Evolutionary conservation across 2,329 filamentous ascomycete species (phyloP).

Genomic region (Chlorencoelia australis): DNA sequence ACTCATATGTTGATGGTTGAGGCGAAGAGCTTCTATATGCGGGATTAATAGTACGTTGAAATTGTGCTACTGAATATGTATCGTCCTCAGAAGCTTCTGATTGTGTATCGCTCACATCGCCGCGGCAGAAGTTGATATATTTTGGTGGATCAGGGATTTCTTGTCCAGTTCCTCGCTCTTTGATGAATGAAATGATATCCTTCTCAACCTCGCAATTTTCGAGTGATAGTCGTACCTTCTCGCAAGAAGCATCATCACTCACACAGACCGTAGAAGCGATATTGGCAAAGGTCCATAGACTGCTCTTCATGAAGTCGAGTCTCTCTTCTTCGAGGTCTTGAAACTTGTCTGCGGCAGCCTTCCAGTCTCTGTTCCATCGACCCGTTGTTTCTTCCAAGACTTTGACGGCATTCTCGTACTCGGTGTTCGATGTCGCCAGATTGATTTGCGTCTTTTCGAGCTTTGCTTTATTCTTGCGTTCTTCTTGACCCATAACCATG

Average conservation of each 20-base stretch:
- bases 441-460: constrained; percentile 98
- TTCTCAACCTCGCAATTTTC: constrained; percentile 96
- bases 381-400: constrained; percentile 88
- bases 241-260: constrained; percentile 91
- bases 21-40: constrained; percentile 93
- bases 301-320: constrained; percentile 94
- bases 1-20: constrained; percentile 85
- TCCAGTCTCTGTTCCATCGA: constrained; percentile 98
- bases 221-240: constrained; percentile 86
- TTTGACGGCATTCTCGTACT: constrained; percentile 91
- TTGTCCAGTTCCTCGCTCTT: constrained; percentile 79
- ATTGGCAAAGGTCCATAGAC: constrained; percentile 95
- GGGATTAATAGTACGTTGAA: constrained; percentile 89
- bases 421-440: constrained; percentile 78
- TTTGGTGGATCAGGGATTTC: constrained; percentile 95
- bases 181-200: constrained; percentile 84
- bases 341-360: constrained; percentile 95
- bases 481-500: constrained; percentile 99
- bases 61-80: constrained; percentile 89
- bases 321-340: constrained; percentile 97
- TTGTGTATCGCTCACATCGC: constrained; percentile 68
- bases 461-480: constrained; percentile 97
- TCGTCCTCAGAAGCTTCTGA: constrained; percentile 83
- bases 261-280: constrained; percentile 96
- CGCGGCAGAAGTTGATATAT: constrained; percentile 97